These are phyloP conservation scores for Vachellia pachyceras DNA, from an alignment of 306 rosid species.

Conservation along the genomic window DNA sequence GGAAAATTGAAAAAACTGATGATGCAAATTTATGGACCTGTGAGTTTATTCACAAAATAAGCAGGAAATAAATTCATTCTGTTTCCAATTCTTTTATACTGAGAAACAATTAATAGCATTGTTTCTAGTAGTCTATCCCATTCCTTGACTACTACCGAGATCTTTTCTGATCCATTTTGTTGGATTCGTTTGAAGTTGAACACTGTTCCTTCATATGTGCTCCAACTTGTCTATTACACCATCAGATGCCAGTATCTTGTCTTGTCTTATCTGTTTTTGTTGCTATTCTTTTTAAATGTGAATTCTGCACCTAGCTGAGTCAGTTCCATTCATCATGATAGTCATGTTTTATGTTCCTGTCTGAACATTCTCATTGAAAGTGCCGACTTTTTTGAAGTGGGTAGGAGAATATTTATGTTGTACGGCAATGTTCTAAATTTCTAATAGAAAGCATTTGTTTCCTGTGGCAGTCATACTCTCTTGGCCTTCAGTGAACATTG, in stretches of 20 bases:
- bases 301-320: constrained; percentile 8
- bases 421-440: neutral
- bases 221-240: neutral
- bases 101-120: neutral
- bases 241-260: neutral
- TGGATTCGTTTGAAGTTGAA: neutral
- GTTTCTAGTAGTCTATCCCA: neutral
- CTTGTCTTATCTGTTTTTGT: constrained; percentile 9
- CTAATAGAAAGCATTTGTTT: neutral
- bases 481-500: constrained; percentile 8
- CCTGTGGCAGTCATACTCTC: neutral
- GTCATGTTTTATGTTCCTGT: constrained; percentile 8
- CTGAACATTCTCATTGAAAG: neutral
- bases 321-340: neutral
- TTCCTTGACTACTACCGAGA: neutral
- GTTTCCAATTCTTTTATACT: neutral
- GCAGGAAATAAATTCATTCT: neutral
- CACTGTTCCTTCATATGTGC: neutral
- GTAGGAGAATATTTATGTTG: constrained; percentile 2
- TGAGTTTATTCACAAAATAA: neutral
- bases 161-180: neutral
- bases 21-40: neutral
- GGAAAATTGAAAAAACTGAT: neutral
- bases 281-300: constrained; percentile 10
- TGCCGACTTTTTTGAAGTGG: constrained; percentile 20